A percentile compares a stretch with the other conserved stretches of the same genome.
Evolutionary conservation across 2,329 filamentous ascomycete genomes (phyloP).

Genomic region (Sclerotinia minor): DNA sequence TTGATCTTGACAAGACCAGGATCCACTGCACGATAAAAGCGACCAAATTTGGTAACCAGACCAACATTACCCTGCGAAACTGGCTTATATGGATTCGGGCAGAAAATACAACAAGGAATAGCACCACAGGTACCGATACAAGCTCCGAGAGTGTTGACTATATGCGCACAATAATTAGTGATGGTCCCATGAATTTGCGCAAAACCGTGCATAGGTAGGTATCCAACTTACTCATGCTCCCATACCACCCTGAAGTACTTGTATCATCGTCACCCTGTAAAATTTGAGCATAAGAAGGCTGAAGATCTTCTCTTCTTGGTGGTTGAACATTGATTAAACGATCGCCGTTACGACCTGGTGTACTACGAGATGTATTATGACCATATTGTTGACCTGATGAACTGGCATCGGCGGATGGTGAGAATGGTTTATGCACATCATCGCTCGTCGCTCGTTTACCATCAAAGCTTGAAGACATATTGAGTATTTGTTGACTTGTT

Average conservation of each 20-base stretch:
- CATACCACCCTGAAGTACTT: slow-evolving; percentile 83
- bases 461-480: slow-evolving; percentile 20
- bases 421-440: slow-evolving; percentile 5
- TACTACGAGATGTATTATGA: slow-evolving; percentile 28
- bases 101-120: slow-evolving; percentile 86
- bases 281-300: slow-evolving; percentile 66
- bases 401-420: background rate
- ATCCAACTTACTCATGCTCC: slow-evolving; percentile 68
- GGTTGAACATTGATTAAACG: slow-evolving; percentile 72
- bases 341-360: slow-evolving; percentile 36
- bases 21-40: slow-evolving; percentile 93
- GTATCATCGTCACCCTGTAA: slow-evolving; percentile 65
- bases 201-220: background rate
- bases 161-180: slow-evolving; percentile 15
- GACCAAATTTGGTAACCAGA: slow-evolving; percentile 91
- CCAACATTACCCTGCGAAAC: slow-evolving; percentile 93
- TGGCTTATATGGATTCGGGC: slow-evolving; percentile 93
- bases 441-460: slow-evolving; percentile 3
- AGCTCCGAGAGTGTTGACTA: slow-evolving; percentile 72
- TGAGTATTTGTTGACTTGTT: background rate
- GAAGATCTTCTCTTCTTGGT: slow-evolving; percentile 77
- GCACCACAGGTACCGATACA: slow-evolving; percentile 78
- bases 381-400: slow-evolving; percentile 25
- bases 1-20: slow-evolving; percentile 97
- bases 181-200: background rate